Base-by-base conservation (phyloP, 2,329 filamentous ascomycete species). In the Colletotrichum falcatum region DNA sequence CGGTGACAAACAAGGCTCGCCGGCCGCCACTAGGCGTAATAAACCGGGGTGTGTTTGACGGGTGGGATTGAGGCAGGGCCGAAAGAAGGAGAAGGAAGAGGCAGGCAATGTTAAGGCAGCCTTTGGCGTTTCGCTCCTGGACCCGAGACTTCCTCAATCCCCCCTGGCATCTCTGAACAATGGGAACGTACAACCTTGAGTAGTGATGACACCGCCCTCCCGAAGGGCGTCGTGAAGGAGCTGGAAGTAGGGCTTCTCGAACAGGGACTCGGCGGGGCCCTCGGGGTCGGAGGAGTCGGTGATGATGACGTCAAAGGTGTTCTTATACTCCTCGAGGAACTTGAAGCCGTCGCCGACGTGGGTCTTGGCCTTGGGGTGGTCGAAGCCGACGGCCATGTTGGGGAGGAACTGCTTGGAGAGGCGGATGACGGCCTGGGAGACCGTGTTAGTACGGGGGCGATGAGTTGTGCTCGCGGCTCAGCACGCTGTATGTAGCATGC, bases 131-230 rank as follows among this genome's bases (percentile, higher is more conserved):
- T 65, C 58, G 30, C 44, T 61, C 16, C 30, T 23, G 28, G 49
- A 56, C 55, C 65, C 60, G 54, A 70, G 53, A 70, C 69, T 71
- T 71, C 69, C 69, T 69, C 69, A 65, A 69, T 68, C 60, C 55
- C 39, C 65, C n/a, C 37, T 42, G 30, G 35, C 48, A 46, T 60
- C 54, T 46, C 54, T 70, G 79, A 81, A 83, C 81, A 88, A 90
- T 89, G 91, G 91, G 90, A 88, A 94, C 94, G 89, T 94, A 97
- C 94, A 97, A 99, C 96, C 96, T 98, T 99, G 96, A 81, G 96
- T 99, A 85, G 94, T 95, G 86, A 99, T 98, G 81, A 99, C 94
- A 87, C 96, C 96, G 84, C 95, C 95, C 79, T 97, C 94, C 76
- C 93, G 91, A 77, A 98, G 91, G 78, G 96, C 96, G 79, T 91